Evolutionary conservation across 1,139 yeast species (phyloP).

Genomic region (Meyerozyma carpophila): DNA sequence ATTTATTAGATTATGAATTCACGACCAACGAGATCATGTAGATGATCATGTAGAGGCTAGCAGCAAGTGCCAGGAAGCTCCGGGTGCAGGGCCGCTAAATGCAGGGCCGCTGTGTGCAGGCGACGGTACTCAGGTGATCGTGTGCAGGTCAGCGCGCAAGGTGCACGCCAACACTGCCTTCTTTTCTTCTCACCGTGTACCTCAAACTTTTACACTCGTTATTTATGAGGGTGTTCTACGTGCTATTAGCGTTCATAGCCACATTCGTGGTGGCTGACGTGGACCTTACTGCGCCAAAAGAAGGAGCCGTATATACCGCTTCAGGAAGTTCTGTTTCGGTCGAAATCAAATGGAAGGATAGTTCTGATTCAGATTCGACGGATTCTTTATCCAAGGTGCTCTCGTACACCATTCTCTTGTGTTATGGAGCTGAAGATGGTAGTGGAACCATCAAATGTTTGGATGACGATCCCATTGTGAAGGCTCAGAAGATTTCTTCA

Average conservation of each 20-base stretch:
- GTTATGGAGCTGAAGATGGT: constrained; percentile 52
- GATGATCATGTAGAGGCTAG: too few species aligned
- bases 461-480: constrained; percentile 17
- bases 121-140: too few species aligned
- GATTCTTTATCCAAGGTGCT: constrained; percentile 33
- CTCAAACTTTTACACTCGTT: background rate
- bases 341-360: constrained; percentile 52
- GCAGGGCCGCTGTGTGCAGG: too few species aligned
- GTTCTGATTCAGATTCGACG: constrained; percentile 20
- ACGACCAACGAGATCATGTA: background rate
- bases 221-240: background rate
- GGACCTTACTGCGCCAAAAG: constrained; percentile 44
- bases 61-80: too few species aligned
- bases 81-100: too few species aligned
- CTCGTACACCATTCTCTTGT: constrained; percentile 50
- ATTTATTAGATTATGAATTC: background rate
- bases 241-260: background rate
- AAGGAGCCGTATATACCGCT: constrained; percentile 46
- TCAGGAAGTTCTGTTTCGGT: constrained; percentile 45
- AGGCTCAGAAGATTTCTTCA: constrained; percentile 13
- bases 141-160: too few species aligned
- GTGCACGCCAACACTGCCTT: background rate
- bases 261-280: constrained; percentile 46
- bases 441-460: constrained; percentile 39
- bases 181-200: background rate